These are phyloP conservation scores for Fusarium coicis DNA, from an alignment of 2,329 filamentous ascomycete species.

Conservation along the genomic window DNA sequence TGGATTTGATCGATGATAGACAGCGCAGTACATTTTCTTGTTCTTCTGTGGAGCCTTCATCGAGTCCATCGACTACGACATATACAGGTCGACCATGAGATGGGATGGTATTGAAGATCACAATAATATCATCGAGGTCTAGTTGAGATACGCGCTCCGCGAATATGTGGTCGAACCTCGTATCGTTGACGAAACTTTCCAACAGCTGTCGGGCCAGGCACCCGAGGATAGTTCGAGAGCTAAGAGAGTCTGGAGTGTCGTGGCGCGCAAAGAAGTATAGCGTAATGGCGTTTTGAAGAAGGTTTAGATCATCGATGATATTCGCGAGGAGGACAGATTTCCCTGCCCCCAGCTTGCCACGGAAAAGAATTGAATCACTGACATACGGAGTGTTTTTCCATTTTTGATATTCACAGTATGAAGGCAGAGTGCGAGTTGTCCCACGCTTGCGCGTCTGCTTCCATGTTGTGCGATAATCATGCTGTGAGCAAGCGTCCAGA, in stretches of 20 bases:
- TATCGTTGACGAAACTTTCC: background rate
- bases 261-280: background rate
- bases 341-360: background rate
- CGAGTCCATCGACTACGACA: background rate
- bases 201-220: background rate
- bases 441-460: background rate
- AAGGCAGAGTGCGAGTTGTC: background rate
- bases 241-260: background rate
- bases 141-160: background rate
- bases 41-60: background rate
- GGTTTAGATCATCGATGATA: background rate
- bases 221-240: background rate
- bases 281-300: background rate
- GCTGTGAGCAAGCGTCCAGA: background rate
- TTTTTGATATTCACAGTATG: background rate
- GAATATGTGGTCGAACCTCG: background rate
- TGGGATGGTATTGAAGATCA: background rate
- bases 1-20: rapidly evolving
- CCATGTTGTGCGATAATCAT: background rate
- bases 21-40: background rate
- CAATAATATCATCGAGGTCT: background rate
- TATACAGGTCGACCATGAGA: background rate
- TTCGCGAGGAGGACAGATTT: background rate
- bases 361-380: background rate
- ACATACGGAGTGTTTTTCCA: rapidly evolving